phyloP scores from a whole-genome alignment of 306 rosid species.

The Quercus mongolica region DNA sequence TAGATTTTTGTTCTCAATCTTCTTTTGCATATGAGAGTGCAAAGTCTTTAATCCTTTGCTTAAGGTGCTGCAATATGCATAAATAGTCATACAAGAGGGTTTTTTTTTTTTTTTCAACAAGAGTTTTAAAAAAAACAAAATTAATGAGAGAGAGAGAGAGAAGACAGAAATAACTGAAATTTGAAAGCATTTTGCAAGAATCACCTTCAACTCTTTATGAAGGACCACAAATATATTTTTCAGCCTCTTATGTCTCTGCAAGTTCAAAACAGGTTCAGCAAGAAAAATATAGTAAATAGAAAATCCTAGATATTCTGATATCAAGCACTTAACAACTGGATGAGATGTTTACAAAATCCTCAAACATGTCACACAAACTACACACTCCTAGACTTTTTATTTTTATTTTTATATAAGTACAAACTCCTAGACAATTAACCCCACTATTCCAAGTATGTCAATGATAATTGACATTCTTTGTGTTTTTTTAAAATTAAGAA shows the following conservation, averaged over 20 bases:
- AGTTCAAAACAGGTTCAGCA: constrained; percentile 17
- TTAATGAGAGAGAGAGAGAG: neutral
- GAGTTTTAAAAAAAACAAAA: neutral
- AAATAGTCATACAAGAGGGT: constrained; percentile 5
- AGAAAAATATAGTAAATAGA: constrained; percentile 1
- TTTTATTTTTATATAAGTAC: too few species aligned
- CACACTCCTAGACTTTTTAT: neutral
- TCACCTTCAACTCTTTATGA: constrained; percentile 78
- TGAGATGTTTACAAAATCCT: neutral
- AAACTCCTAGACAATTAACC: neutral
- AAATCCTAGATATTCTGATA: neutral
- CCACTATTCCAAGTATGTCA: neutral
- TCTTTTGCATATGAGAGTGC: constrained; percentile 39
- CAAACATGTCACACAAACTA: neutral
- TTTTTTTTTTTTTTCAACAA: neutral
- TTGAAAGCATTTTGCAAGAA: constrained; percentile 9
- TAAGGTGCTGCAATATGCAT: constrained; percentile 58
- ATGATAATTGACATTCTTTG: neutral
- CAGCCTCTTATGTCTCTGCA: constrained; percentile 91
- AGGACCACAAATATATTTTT: constrained; percentile 87
- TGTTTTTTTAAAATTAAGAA: neutral
- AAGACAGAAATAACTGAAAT: neutral
- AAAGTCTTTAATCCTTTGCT: constrained; percentile 69
- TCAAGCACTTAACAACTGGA: neutral
- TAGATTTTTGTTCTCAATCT: constrained; percentile 28